These are phyloP conservation scores for Botryotinia calthae DNA, from an alignment of 2,329 filamentous ascomycete species.

Conservation along the genomic window DNA sequence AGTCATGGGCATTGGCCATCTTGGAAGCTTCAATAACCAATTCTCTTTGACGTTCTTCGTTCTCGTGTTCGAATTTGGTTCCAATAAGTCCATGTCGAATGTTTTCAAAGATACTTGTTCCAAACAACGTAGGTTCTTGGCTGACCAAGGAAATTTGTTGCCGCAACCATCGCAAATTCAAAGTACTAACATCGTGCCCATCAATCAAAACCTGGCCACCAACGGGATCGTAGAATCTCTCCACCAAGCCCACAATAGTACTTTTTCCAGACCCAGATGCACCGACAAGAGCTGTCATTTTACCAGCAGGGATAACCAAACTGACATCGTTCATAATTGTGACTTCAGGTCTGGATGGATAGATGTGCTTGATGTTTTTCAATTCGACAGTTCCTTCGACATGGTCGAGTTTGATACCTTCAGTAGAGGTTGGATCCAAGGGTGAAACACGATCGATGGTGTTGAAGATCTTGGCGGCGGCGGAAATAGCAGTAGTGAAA, in stretches of 20 bases:
- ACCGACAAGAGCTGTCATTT: conserved; percentile 89
- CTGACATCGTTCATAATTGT: conserved; percentile 82
- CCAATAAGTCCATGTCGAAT: conserved; percentile 90
- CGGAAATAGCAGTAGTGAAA: conserved; percentile 78
- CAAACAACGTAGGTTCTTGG: conserved; percentile 89
- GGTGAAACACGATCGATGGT: conserved; percentile 89
- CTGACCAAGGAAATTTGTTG: conserved; percentile 90
- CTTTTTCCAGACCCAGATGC: conserved; percentile 93
- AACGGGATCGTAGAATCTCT: conserved; percentile 91
- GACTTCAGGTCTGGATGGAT: conserved; percentile 88
- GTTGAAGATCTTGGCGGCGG: conserved; percentile 86
- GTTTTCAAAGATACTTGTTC: conserved; percentile 84
- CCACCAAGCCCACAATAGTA: conserved; percentile 88
- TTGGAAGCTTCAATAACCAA: conserved; percentile 78
- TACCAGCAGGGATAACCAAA: conserved; percentile 78
- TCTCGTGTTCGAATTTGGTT: conserved; percentile 67
- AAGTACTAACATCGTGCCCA: conserved; percentile 72
- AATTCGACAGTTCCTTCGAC: conserved; percentile 79
- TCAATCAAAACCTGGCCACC: conserved; percentile 76
- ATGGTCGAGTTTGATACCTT: conserved; percentile 69
- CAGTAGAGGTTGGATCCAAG: conserved; percentile 69
- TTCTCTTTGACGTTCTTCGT: conserved; percentile 64
- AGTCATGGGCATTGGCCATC: conserved; percentile 93
- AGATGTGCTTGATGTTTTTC: conserved; percentile 83
- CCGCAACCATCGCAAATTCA: conserved; percentile 88